A percentile compares a stretch with the other conserved stretches of the same genome.
phyloP scores from a whole-genome alignment of 768 basidiomycete genomes.

The Tephrocybe sp. region DNA sequence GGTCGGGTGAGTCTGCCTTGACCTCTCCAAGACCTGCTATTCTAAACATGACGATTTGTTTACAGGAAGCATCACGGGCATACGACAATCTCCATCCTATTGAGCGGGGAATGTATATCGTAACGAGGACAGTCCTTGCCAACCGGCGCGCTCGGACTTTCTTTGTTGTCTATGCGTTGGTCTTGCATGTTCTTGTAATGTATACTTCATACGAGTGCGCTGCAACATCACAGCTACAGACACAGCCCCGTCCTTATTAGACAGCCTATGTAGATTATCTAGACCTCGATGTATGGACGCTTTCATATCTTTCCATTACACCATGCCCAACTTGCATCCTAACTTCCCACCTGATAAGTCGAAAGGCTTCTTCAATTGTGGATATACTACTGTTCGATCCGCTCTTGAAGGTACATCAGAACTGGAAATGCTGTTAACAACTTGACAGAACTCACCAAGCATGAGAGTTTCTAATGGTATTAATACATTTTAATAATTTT shows the following conservation, averaged over 20 bases:
- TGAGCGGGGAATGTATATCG: slow-evolving; percentile 80
- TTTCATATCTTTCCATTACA: too few species aligned
- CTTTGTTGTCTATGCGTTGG: slow-evolving; percentile 85
- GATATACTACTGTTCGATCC: too few species aligned
- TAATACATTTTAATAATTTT: too few species aligned
- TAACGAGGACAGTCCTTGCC: slow-evolving; percentile 85
- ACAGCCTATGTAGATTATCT: background rate
- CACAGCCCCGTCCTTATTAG: slow-evolving; percentile 47
- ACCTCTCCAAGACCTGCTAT: slow-evolving; percentile 3
- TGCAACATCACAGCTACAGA: slow-evolving; percentile 45
- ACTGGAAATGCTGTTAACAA: too few species aligned
- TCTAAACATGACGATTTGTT: background rate
- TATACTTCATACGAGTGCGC: slow-evolving; percentile 77
- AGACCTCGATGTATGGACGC: background rate
- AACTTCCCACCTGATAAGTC: too few species aligned
- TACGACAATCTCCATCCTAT: slow-evolving; percentile 89
- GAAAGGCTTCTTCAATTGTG: too few species aligned
- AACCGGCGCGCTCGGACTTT: slow-evolving; percentile 87
- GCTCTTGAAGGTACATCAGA: too few species aligned
- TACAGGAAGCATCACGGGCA: slow-evolving; percentile 90
- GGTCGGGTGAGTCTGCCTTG: slow-evolving; percentile 66
- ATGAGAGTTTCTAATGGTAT: too few species aligned
- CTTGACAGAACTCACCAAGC: too few species aligned
- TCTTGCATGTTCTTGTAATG: slow-evolving; percentile 78
- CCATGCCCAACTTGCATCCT: too few species aligned